phyloP scores from a whole-genome alignment of 139 green algal genomes.

The Edaphochlamys debaryana region DNA sequence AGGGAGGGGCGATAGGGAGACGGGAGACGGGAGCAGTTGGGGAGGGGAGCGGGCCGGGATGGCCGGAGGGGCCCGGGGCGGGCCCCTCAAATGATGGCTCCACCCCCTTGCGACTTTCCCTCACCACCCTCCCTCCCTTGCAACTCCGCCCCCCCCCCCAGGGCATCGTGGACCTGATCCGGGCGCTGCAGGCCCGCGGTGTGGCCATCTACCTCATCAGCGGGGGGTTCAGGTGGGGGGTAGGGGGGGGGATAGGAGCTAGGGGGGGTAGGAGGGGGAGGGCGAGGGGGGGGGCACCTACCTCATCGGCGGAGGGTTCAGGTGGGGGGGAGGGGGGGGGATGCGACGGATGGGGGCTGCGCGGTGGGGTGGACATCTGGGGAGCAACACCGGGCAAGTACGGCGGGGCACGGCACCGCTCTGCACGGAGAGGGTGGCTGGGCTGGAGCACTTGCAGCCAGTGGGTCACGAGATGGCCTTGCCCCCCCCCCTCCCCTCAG shows the following conservation, averaged over 20 bases:
- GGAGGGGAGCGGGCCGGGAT: no score
- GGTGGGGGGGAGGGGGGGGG: no score
- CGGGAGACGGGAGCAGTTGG: neutral
- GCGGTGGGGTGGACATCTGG: neutral
- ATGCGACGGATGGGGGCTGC: neutral
- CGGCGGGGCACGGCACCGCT: no score
- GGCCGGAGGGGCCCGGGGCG: no score
- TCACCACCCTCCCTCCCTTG: neutral
- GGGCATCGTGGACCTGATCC: constrained; percentile 70
- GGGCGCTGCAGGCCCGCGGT: constrained; percentile 66
- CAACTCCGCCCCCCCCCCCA: neutral
- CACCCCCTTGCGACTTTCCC: neutral
- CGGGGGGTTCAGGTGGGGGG: constrained; percentile 70
- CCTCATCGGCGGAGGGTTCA: no score
- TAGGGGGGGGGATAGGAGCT: no score
- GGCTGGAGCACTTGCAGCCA: no score
- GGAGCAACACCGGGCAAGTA: no score
- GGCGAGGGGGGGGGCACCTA: no score
- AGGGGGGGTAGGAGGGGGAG: no score
- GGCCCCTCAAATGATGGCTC: neutral
- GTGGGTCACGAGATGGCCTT: neutral
- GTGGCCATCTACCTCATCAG: constrained; percentile 81
- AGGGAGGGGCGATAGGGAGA: neutral
- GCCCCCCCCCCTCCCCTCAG: constrained; percentile 28
- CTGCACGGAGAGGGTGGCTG: no score